Evolutionary conservation across 2,329 filamentous ascomycete genomes (phyloP), one percentile per base, ranked within the genome.

Genomic region (Sporothrix pseudoabietina): DNA sequence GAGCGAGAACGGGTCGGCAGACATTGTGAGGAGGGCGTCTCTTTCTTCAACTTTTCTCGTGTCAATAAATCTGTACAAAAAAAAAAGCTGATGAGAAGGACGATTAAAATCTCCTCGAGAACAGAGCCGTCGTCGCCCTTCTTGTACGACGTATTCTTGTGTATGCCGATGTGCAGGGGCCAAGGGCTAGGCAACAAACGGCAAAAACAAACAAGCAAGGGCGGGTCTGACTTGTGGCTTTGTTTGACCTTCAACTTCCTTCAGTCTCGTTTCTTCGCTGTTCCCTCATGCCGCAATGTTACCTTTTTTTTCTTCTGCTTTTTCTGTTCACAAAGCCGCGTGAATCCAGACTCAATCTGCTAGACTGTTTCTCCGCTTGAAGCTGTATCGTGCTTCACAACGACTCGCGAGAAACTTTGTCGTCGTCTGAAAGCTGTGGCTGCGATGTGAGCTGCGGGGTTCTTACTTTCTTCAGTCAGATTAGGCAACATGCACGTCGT

Each of bases 1-100:
- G 72, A 79, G 63, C 5, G 73, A 72, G 35, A 76, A 72, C 26
- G 61, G 54, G 30, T 71, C 71, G 49, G 44, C 32, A 59, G n/a
- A 14, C 39, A 32, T 63, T 22, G 39, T 54, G 68, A 16, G 16
- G 12, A 35, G 1, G 19, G 39, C 32, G 19, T 55, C 52, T 30
- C 26, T 4, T 22, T 26, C 1, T 16, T 49, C 10, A 19, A 49
- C 44, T 14, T 49, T 49, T 49, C 19, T 49, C 14, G 44, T 19
- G 44, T 49, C 14, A 26, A 26, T 26, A 26, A 26, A 55, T 26
- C 26, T 12, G 10, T 4, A 5, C 26, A 12, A 16, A 57, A 57
- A 47, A 47, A 49, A 49, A 19, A 14, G 44, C 6, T 49, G 44
- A 49, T 49, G 44, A 49, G 44, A 49, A 19, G 19, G 44, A 49